These are phyloP conservation scores for Setaria viridis DNA, from an alignment of 202 grass and related monocot species.

Conservation along the genomic window DNA sequence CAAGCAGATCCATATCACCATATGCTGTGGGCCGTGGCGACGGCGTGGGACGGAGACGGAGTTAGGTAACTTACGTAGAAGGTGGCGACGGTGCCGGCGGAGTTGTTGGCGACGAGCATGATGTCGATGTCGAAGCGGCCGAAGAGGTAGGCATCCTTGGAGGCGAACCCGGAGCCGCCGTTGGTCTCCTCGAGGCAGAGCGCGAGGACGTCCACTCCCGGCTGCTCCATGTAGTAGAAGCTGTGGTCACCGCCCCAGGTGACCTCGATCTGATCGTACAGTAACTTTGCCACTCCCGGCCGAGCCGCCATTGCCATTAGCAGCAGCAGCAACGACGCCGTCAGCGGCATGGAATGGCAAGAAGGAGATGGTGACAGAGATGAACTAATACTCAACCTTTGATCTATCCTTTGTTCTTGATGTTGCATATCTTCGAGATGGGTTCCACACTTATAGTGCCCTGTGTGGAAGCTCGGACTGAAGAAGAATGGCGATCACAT, in stretches of 20 bases:
- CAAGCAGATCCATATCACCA: too few relatives aligned
- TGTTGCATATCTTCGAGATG: background rate
- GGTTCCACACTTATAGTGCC: slow-evolving; percentile 19
- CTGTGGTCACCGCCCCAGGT: slow-evolving; percentile 42
- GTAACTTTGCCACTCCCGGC: background rate
- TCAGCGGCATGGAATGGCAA: background rate
- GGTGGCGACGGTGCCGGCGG: slow-evolving; percentile 52
- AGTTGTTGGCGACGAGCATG: slow-evolving; percentile 50
- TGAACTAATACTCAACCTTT: background rate
- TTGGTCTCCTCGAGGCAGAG: slow-evolving; percentile 44
- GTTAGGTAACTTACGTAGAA: background rate
- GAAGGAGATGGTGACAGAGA: background rate
- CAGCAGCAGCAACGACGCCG: background rate
- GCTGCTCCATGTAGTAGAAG: slow-evolving; percentile 48
- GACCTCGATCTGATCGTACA: slow-evolving; percentile 4
- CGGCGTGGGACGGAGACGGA: too few relatives aligned
- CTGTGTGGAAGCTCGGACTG: background rate
- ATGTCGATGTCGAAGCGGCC: slow-evolving; percentile 61
- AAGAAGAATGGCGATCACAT: background rate
- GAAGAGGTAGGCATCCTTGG: slow-evolving; percentile 48
- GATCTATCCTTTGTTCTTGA: background rate
- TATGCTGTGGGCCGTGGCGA: too few relatives aligned
- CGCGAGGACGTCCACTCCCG: slow-evolving; percentile 22
- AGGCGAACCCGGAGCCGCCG: slow-evolving; percentile 52
- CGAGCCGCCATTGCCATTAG: background rate